phyloP scores from a whole-genome alignment of 345 rosid genomes.

The Syzygium grande region DNA sequence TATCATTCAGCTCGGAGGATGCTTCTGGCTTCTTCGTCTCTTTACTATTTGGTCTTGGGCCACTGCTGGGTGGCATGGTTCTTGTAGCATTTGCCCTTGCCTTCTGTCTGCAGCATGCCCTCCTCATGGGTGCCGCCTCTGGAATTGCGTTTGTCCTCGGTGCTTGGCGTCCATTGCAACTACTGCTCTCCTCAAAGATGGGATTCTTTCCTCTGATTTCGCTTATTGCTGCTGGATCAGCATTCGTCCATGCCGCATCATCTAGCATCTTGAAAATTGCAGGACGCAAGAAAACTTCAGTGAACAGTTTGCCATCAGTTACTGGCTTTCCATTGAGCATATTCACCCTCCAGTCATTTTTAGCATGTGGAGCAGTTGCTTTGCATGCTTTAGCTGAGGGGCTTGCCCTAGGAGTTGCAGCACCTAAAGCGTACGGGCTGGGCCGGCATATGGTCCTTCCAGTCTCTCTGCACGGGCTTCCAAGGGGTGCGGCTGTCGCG shows the following conservation, averaged over 20 bases:
- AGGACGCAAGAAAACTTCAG: constrained; percentile 47
- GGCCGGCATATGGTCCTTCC: constrained; percentile 98
- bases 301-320: constrained; percentile 31
- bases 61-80: constrained; percentile 74
- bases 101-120: constrained; percentile 78
- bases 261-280: constrained; percentile 46
- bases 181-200: constrained; percentile 69
- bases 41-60: constrained; percentile 94
- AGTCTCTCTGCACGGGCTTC: constrained; percentile 89
- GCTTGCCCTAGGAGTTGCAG: constrained; percentile 96
- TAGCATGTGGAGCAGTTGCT: constrained; percentile 85
- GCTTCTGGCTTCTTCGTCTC: constrained; percentile 98
- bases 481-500: constrained; percentile 95
- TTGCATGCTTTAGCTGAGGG: constrained; percentile 97
- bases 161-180: constrained; percentile 87
- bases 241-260: constrained; percentile 42
- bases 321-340: constrained; percentile 60
- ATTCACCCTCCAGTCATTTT: constrained; percentile 76
- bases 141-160: constrained; percentile 93
- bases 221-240: constrained; percentile 58
- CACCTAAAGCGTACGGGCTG: constrained; percentile 91
- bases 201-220: constrained; percentile 50
- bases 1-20: constrained; percentile 75
- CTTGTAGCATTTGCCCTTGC: constrained; percentile 75
- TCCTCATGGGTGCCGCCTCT: constrained; percentile 89